Conservation (phyloP, 2,329 filamentous ascomycete genomes). For the Fusarium nodosum region DNA sequence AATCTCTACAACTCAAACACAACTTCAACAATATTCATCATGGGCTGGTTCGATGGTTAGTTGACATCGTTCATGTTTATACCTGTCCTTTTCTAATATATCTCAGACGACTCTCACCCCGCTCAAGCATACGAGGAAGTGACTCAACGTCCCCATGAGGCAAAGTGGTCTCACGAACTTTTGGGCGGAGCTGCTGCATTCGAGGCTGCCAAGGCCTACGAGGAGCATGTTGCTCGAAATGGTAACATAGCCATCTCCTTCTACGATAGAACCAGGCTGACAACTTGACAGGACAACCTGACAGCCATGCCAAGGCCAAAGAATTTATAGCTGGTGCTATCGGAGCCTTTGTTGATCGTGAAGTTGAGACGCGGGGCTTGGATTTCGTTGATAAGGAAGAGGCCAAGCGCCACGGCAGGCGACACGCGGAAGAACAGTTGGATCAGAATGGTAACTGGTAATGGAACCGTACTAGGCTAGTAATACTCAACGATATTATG, state of each 20-base stretch:
- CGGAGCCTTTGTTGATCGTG: slow-evolving; percentile 52
- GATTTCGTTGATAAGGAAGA: slow-evolving; percentile 49
- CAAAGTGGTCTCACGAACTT: slow-evolving; percentile 51
- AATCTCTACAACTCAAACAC: neutral
- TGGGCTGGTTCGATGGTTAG: slow-evolving; percentile 36
- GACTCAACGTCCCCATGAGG: slow-evolving; percentile 49
- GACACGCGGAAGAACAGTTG: slow-evolving; percentile 47
- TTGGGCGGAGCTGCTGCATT: slow-evolving; percentile 52
- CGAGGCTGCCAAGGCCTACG: slow-evolving; percentile 53
- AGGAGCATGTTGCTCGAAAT: slow-evolving; percentile 48
- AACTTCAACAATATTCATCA: slow-evolving; percentile 3
- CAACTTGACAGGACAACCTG: slow-evolving; percentile 43
- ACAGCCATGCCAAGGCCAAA: slow-evolving; percentile 50
- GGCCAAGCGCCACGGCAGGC: slow-evolving; percentile 50
- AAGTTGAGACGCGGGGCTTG: slow-evolving; percentile 51
- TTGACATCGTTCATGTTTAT: accelerated
- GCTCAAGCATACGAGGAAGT: slow-evolving; percentile 49
- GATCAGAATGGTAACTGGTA: slow-evolving; percentile 9
- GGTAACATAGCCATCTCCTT: slow-evolving; percentile 23
- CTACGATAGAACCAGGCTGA: neutral
- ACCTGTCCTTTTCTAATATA: neutral
- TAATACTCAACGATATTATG: neutral
- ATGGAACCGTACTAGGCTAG: no score
- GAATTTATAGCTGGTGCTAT: slow-evolving; percentile 50
- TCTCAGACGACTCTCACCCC: slow-evolving; percentile 43